Base-by-base conservation (phyloP, 257 asterid genomes). In the Nicotiana tabacum region DNA sequence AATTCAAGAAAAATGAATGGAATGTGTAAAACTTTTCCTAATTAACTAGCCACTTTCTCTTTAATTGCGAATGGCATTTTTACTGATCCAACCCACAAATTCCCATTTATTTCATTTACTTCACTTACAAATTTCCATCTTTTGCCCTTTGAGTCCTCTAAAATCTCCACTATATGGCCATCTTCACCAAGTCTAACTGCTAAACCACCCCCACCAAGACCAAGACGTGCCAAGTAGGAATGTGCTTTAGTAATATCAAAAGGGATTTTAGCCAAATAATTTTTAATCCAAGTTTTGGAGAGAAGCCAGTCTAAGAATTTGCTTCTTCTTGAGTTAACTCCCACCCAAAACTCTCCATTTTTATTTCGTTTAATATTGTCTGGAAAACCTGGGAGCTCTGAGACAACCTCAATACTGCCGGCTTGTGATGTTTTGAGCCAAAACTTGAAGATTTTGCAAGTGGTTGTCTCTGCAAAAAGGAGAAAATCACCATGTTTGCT, bases 341-440 rank as follows among this genome's bases (percentile, higher is more conserved):
- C 98, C 29, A 94, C 94, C 97, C 98, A 94, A 81, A 93, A 94
- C 30, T 89, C 97, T 0, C 95, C 97, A 1, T 88, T 81, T 18
- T 7, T 9, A 32, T 85, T 94, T 82, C 92, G 77, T 81, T 86
- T 91, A 13, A 94, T 86, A 82, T 92, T 94, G 84, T 94, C 98
- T 0, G 98, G 98, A 33, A 88, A 90, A 30, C 97, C 98, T 0
- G 88, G 86, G 24, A 94, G 85, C 6, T 86, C 85, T 16, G 88
- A 84, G 1, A 91, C 16, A 6, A 86, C 78, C 58, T 92, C 94
- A 0, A 92, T 78, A 0, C 17, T 79, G 15, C 90, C 92, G 0
- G 81, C 83, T 37, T 82, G 90, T 4, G 89, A 61, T 0, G 92
- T 70, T 57, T 86, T 85, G 3, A 95, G 87, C 98, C 97, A 95